These are phyloP conservation scores for Quercus gilva DNA, from an alignment of 306 rosid genomes.

Conservation along the genomic window DNA sequence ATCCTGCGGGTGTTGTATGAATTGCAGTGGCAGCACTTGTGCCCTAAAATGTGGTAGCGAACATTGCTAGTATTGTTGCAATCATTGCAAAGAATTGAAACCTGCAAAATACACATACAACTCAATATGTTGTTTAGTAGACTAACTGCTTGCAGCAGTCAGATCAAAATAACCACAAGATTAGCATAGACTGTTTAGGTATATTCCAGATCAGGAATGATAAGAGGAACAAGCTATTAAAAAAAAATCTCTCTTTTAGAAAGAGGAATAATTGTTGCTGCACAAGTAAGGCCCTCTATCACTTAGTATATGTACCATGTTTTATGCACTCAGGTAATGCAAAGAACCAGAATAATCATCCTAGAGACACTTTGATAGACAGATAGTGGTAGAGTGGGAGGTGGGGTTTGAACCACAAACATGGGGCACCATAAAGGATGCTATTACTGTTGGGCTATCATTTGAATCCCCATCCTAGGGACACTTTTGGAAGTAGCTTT, in stretches of 20 bases:
- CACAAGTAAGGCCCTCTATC: neutral
- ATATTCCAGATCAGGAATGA: neutral
- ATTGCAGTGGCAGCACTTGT: constrained; percentile 53
- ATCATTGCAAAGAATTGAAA: constrained; percentile 72
- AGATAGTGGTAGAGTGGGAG: no score
- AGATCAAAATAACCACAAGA: neutral
- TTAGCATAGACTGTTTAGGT: neutral
- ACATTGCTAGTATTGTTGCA: constrained; percentile 44
- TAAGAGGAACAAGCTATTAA: neutral
- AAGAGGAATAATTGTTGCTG: neutral
- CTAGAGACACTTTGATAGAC: no score
- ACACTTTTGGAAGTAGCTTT: no score
- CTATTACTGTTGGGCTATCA: no score
- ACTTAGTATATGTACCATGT: neutral
- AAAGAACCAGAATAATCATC: neutral
- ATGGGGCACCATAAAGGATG: no score
- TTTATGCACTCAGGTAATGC: neutral
- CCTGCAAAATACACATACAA: constrained; percentile 40
- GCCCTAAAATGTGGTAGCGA: constrained; percentile 60
- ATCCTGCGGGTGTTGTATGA: constrained; percentile 70
- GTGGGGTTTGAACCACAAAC: no score
- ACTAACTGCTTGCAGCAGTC: neutral
- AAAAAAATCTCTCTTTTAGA: neutral
- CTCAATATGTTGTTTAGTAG: neutral
- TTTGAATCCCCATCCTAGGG: no score